Evolutionary conservation across 179 eudicot genomes (phyloP).

Genomic region (Actinidia chinensis): DNA sequence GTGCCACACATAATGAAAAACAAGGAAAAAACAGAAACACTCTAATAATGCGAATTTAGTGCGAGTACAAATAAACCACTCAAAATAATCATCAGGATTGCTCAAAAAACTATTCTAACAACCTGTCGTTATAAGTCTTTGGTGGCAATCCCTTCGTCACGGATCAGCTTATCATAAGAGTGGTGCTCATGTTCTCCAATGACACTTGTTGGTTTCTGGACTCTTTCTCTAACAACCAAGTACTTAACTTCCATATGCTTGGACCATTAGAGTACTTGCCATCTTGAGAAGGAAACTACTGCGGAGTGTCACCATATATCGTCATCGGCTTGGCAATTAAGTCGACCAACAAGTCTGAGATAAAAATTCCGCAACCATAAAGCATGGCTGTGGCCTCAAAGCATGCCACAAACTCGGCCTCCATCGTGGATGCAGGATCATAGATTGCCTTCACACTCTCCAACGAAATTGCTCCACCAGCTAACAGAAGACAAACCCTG

Average conservation of each 20-base stretch:
- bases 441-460: no score
- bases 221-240: neutral
- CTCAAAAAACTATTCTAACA: neutral
- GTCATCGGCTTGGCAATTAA: neutral
- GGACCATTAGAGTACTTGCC: neutral
- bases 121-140: neutral
- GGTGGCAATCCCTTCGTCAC: neutral
- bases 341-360: neutral
- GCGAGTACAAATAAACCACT: no score
- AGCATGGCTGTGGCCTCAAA: conserved; percentile 8
- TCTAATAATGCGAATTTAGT: no score
- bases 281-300: neutral
- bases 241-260: neutral
- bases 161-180: neutral
- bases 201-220: neutral
- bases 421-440: no score
- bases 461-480: neutral
- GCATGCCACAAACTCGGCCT: neutral
- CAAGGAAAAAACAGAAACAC: no score
- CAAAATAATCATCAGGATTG: no score
- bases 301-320: neutral
- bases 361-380: neutral
- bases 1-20: no score
- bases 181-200: neutral
- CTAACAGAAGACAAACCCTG: neutral